Evolutionary conservation across 2,329 filamentous ascomycete species (phyloP), one percentile per base, ranked within the genome.

Genomic region (Diaporthe citri): DNA sequence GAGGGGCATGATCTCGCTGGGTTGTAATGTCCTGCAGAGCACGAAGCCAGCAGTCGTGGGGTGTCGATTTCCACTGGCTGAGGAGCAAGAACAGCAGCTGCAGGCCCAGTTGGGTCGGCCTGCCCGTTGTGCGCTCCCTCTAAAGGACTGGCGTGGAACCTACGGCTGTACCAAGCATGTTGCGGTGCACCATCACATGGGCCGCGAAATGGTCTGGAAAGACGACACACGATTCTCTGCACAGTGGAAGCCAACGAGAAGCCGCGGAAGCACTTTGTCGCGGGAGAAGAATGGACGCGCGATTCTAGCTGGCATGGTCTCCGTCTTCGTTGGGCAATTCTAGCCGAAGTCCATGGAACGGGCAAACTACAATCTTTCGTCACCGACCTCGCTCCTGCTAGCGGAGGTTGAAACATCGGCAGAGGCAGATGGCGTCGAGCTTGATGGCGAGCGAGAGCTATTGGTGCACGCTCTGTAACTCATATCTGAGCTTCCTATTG

Each of bases 341-440:
- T 69, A 69, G 5, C 64, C 48, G 48, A 67, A 55, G n/a, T 5
- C 34, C 36, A 28, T 22, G 13, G 15, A 41, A 39, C 34, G 15
- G 46, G 64, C 46, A 39, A 36, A 13, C 22, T 39, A 55, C 22
- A 41, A 69, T 36, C n/a, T 41, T 69, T 46, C 22, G 22, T 69
- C 34, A 41, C 64, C 34, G 34, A 55, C 46, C n/a, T 52, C 20
- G 64, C n/a, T 69, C 34, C n/a, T 22, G 34, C 34, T 41, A 55
- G n/a, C n/a, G 34, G 48, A 31, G 5, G 64, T 69, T 55, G 64
- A 55, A 69, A 69, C 64, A 52, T 67, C 64, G 64, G 64, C 64
- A 39, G 64, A 52, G 52, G 46, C 46, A 69, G 48, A 20, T 52
- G n/a, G 64, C 15, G 34, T 69, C 46, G 36, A 39, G 46, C 31